Percentiles rank a stretch among this genome's conserved stretches.
Conservation (phyloP, 75 land plant genomes). For the Selaginella moellendorffii region DNA sequence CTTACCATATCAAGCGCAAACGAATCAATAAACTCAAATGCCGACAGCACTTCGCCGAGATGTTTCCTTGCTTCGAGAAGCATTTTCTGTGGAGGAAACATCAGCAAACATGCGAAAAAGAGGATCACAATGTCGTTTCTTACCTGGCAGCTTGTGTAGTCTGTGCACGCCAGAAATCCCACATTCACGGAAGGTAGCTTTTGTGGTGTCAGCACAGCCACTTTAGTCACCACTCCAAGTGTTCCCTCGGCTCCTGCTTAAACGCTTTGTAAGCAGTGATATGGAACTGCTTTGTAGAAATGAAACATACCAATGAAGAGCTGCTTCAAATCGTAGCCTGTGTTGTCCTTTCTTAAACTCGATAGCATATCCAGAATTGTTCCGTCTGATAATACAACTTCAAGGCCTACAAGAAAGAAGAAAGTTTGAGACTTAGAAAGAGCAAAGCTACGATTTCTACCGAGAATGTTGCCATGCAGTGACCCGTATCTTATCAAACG, state of each 20-base stretch:
- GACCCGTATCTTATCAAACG: conserved; percentile 86
- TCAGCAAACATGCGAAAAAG: conserved; percentile 2
- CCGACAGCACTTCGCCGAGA: conserved; percentile 86
- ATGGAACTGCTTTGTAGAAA: neutral
- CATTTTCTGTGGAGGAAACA: conserved; percentile 39
- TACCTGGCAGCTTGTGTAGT: conserved; percentile 53
- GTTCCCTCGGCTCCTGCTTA: conserved; percentile 82
- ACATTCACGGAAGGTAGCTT: conserved; percentile 68
- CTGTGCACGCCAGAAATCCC: conserved; percentile 79
- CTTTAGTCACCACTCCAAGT: conserved; percentile 82
- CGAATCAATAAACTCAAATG: conserved; percentile 87
- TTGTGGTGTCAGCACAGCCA: conserved; percentile 67
- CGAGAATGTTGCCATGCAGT: conserved; percentile 85
- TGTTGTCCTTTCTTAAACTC: conserved; percentile 89
- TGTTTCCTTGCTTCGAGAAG: conserved; percentile 57
- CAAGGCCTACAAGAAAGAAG: conserved; percentile 43
- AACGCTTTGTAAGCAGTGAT: too few relatives aligned
- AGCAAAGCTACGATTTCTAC: too few relatives aligned
- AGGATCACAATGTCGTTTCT: conserved; percentile 15
- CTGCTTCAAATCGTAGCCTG: conserved; percentile 98
- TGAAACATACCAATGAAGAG: conserved; percentile 59
- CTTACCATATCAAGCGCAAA: conserved; percentile 64
- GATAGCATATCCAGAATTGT: conserved; percentile 74
- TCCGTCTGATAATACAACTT: conserved; percentile 86
- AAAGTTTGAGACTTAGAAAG: too few relatives aligned